Conservation (phyloP, 306 rosid species). For the Pterocarpus macrocarpus region DNA sequence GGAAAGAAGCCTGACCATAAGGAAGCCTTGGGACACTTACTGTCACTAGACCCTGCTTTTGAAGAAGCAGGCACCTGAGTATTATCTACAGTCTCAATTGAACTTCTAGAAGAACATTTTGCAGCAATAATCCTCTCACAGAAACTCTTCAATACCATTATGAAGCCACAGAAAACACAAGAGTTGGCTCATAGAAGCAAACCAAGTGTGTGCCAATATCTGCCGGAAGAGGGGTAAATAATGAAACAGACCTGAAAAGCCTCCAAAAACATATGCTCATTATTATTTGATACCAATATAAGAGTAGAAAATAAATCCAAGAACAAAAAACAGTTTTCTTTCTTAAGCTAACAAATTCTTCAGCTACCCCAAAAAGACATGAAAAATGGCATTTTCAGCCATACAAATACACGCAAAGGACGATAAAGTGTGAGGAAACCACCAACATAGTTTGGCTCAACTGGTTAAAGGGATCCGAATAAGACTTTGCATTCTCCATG, state of each 20-base stretch:
- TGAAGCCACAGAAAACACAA: constrained; percentile 48
- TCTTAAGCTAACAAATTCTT: constrained; percentile 26
- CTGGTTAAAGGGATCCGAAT: constrained; percentile 25
- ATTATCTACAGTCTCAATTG: constrained; percentile 63
- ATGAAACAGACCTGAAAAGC: constrained; percentile 33
- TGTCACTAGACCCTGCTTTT: constrained; percentile 62
- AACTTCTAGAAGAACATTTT: constrained; percentile 66
- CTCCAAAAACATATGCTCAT: constrained; percentile 18
- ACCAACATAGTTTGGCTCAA: background rate
- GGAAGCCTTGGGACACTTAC: constrained; percentile 71
- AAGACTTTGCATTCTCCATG: background rate
- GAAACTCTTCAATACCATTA: constrained; percentile 78
- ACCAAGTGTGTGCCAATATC: constrained; percentile 45
- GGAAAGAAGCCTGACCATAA: constrained; percentile 84
- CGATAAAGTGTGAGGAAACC: background rate
- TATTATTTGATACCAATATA: constrained; percentile 21
- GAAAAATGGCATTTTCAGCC: constrained; percentile 26
- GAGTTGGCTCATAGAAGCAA: constrained; percentile 67
- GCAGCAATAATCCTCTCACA: constrained; percentile 67
- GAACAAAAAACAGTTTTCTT: constrained; percentile 2
- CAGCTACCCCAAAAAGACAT: constrained; percentile 16
- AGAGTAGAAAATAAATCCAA: constrained; percentile 5
- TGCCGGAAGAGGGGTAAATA: constrained; percentile 44
- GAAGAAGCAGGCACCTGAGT: constrained; percentile 59
- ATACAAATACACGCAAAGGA: constrained; percentile 13